Conservation (phyloP, 148 eudicot species). For the Amaranthus palmeri region DNA sequence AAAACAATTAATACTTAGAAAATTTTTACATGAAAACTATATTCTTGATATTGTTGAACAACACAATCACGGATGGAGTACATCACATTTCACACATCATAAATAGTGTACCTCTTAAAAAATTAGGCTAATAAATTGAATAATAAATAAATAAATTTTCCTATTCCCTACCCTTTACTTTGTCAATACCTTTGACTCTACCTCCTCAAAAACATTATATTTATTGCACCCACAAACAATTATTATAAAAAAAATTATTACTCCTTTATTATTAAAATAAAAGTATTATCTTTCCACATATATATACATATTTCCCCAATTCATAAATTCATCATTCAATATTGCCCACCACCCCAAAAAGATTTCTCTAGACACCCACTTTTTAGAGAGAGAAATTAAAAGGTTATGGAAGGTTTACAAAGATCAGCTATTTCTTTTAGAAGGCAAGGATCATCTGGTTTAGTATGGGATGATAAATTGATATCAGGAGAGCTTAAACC, state of each 20-base stretch:
- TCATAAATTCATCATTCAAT: slow-evolving; percentile 8
- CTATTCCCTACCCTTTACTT: neutral
- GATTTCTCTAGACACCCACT: slow-evolving; percentile 16
- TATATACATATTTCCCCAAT: neutral
- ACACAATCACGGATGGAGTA: too few species aligned
- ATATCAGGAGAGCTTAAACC: slow-evolving; percentile 39
- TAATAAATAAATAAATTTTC: slow-evolving; percentile 12
- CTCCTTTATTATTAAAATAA: too few species aligned
- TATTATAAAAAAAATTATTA: too few species aligned
- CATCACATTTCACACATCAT: too few species aligned
- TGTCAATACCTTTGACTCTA: slow-evolving; percentile 19
- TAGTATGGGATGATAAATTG: slow-evolving; percentile 73
- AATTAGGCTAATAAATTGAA: neutral
- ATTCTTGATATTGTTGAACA: too few species aligned
- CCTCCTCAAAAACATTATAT: neutral
- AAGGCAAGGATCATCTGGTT: slow-evolving; percentile 76
- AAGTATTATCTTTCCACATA: neutral
- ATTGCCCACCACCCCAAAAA: slow-evolving; percentile 9
- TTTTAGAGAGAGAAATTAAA: neutral
- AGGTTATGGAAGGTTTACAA: slow-evolving; percentile 54
- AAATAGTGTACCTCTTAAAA: too few species aligned
- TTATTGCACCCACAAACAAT: neutral
- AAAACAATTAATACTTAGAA: too few species aligned
- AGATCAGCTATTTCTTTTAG: slow-evolving; percentile 65
- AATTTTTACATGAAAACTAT: too few species aligned